Percentiles rank a stretch among this genome's conserved stretches.
Conservation (phyloP, 768 basidiomycete genomes). For the Cystobasidium onofrii region DNA sequence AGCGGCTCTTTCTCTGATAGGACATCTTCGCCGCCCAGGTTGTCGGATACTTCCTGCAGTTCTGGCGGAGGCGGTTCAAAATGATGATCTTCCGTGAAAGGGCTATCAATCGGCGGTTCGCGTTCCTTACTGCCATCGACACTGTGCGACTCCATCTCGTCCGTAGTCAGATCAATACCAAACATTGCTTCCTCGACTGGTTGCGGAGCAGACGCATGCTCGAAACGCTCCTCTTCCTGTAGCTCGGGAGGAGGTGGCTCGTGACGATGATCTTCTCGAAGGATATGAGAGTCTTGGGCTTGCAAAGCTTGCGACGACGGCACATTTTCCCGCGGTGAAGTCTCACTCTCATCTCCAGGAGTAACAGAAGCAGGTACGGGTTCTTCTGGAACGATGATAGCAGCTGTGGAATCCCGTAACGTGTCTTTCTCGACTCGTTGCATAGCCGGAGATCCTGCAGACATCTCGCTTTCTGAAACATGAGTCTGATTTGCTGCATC, state of each 20-base stretch:
- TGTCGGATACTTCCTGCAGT: neutral
- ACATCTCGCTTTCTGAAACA: too few species aligned
- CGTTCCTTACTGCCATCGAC: neutral
- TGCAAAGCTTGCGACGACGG: too few species aligned
- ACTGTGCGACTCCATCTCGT: conserved; percentile 2
- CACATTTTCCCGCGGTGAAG: too few species aligned
- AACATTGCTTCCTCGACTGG: neutral
- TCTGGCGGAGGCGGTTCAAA: neutral
- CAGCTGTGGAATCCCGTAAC: too few species aligned
- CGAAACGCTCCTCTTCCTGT: neutral
- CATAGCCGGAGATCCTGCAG: too few species aligned
- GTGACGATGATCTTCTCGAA: neutral
- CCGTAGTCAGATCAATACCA: neutral
- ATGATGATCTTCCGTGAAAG: neutral
- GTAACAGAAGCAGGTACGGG: too few species aligned
- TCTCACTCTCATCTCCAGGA: too few species aligned
- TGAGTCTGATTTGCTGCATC: neutral
- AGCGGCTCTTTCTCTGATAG: neutral
- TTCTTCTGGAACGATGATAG: too few species aligned
- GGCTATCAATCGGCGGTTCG: neutral
- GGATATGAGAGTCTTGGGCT: neutral
- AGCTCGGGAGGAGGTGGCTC: neutral
- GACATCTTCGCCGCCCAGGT: neutral
- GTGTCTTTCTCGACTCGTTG: too few species aligned
- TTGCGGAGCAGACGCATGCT: neutral